Evolutionary conservation across 1,284 basidiomycete genomes (phyloP), one percentile per base, ranked within the genome.

Genomic region (Porphyrellus sp.): DNA sequence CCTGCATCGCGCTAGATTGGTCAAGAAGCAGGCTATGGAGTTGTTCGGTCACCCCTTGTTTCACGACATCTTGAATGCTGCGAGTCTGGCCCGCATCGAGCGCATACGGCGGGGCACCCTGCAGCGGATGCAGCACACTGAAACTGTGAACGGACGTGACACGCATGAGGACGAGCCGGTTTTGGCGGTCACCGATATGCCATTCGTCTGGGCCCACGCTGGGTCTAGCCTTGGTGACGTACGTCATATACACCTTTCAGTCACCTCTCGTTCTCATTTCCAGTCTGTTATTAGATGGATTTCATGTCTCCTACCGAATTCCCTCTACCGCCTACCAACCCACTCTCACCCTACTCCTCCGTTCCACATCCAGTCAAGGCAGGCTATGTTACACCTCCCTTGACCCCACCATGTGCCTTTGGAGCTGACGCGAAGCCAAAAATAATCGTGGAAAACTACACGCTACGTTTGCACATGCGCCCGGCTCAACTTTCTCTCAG

Each of bases 41-140:
- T 61, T 67, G 27, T 40, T 44, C 7, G 62, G 60, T 1, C 75
- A 81, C 55, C 82, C 80, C 2, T 63, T 82, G 21, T 75, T 80
- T 47, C 61, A 74, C 30, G 80, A 83, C 44, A 68, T 81, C 18
- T 61, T 63, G 0, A 54, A 49, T 5, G 67, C 70, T 2, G 51
- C 64, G 4, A 54, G 67, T 45, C 65, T 69, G 23, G 35, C n/a
- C 8, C 63, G 67, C 8, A 43, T 73, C 5, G 60, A 66, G 40
- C 57, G 51, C 16, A 57, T 54, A n/a, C 72, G 61, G 42, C 52
- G 35, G 7, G 42, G 56, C 12, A 31, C 50, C 16, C 23, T 61
- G 43, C 43, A 57, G 28, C 62, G 67, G 58, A 52, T 52, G 46
- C 35, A 56, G 16, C 38, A 11, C n/a, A 5, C 4, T 2, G 9